A percentile compares a stretch with the other conserved stretches of the same genome.
phyloP scores from a whole-genome alignment of 768 basidiomycete species.

The Amanita brunnescens region DNA sequence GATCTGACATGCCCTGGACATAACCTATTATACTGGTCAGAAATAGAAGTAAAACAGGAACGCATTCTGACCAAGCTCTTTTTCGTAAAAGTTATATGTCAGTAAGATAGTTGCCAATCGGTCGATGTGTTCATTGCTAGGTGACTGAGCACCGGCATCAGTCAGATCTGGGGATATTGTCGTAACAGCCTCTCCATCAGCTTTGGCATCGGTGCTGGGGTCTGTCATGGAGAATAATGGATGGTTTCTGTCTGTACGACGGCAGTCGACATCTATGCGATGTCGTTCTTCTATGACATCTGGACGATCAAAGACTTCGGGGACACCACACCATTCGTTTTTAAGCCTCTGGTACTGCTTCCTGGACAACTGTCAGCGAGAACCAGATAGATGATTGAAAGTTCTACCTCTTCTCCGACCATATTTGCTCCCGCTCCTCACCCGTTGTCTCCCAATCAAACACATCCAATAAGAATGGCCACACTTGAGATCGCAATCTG shows the following conservation, averaged over 20 bases:
- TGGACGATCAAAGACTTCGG: constrained; percentile 71
- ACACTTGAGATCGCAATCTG: constrained; percentile 60
- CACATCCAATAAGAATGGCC: constrained; percentile 88
- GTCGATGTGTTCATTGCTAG: constrained; percentile 87
- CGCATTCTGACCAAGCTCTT: constrained; percentile 54
- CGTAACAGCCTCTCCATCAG: constrained; percentile 49
- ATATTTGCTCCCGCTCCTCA: constrained; percentile 49
- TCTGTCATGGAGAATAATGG: constrained; percentile 63
- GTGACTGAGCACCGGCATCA: constrained; percentile 82
- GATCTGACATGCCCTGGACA: constrained; percentile 98
- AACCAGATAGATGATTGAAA: background rate
- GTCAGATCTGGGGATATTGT: constrained; percentile 66
- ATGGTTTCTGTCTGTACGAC: constrained; percentile 92
- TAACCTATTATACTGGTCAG: constrained; percentile 49
- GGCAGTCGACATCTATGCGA: constrained; percentile 93
- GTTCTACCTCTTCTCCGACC: constrained; percentile 54
- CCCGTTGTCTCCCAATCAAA: constrained; percentile 69
- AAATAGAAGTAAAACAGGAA: constrained; percentile 5
- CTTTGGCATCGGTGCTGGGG: constrained; percentile 22
- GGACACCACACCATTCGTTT: constrained; percentile 74
- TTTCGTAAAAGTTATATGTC: constrained; percentile 88
- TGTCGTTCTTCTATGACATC: constrained; percentile 88
- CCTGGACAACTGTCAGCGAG: constrained; percentile 28
- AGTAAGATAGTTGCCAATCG: constrained; percentile 78
- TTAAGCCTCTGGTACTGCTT: constrained; percentile 64